Conservation (phyloP, 345 rosid species). For the Populus deltoides region DNA sequence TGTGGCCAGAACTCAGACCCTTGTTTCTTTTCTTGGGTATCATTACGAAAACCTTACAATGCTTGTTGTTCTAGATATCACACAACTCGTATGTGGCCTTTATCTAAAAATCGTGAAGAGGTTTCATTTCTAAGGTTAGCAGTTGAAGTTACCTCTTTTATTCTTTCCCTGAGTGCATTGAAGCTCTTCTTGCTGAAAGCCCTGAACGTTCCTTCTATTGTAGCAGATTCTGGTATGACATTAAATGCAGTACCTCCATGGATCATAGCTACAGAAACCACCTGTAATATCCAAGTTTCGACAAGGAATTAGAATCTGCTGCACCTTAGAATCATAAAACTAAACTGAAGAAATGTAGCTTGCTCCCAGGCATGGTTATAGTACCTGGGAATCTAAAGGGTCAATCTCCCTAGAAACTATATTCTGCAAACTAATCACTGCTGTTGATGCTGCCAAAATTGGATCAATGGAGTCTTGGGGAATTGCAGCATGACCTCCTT, state of each 20-base stretch:
- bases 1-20: too few species aligned
- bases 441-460: conserved; percentile 52
- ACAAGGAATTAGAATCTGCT: not conserved
- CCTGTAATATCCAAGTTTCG: conserved; percentile 34
- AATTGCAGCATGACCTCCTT: conserved; percentile 55
- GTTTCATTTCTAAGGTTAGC: not conserved
- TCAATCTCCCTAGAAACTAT: conserved; percentile 63
- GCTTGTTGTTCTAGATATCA: too few species aligned
- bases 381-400: conserved; percentile 64
- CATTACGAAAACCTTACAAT: too few species aligned
- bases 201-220: conserved; percentile 55
- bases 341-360: not conserved
- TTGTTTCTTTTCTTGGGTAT: too few species aligned
- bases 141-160: conserved; percentile 41
- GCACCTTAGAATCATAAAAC: not conserved
- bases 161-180: conserved; percentile 45
- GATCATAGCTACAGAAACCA: conserved; percentile 53
- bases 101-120: too few species aligned
- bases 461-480: conserved; percentile 61
- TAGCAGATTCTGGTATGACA: conserved; percentile 51
- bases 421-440: conserved; percentile 55
- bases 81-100: too few species aligned
- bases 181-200: conserved; percentile 54
- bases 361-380: too few species aligned
- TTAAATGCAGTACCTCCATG: conserved; percentile 51